Evolutionary conservation across 2,329 filamentous ascomycete genomes (phyloP).

Genomic region (Exophiala sideris): DNA sequence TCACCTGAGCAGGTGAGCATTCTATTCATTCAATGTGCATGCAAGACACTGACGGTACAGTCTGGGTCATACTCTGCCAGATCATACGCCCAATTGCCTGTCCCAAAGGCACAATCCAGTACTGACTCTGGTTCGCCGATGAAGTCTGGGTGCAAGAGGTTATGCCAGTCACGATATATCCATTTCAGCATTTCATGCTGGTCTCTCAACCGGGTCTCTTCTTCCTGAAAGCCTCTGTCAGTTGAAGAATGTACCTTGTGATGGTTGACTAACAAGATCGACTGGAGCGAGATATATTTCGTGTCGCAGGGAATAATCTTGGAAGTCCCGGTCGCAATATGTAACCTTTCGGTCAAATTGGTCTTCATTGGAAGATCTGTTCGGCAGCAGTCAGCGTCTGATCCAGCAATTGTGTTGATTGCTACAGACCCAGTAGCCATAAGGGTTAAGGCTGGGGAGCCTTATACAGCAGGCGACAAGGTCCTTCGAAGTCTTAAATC

Average conservation of each 20-base stretch:
- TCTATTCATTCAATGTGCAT: not conserved
- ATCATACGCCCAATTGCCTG: constrained; percentile 17
- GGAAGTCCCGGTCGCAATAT: constrained; percentile 17
- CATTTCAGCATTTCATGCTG: constrained; percentile 18
- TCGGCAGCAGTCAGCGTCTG: not conserved
- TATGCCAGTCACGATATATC: constrained; percentile 19
- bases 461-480: too few species aligned
- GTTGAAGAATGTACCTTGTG: not conserved
- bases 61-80: constrained; percentile 14
- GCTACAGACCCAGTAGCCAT: not conserved
- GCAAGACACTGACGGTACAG: constrained; percentile 9
- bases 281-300: constrained; percentile 16
- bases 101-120: constrained; percentile 20
- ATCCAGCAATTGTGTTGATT: not conserved
- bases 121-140: constrained; percentile 12
- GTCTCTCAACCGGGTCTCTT: constrained; percentile 16
- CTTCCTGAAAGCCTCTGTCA: constrained; percentile 8
- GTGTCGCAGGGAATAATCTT: constrained; percentile 15
- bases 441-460: too few species aligned
- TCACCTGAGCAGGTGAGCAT: constrained; percentile 6
- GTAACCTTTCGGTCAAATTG: constrained; percentile 12
- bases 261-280: constrained; percentile 9
- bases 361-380: constrained; percentile 6
- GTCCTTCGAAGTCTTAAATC: too few species aligned
- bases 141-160: constrained; percentile 11